Evolutionary conservation across 2,329 filamentous ascomycete species (phyloP), one percentile per base, ranked within the genome.

Genomic region (Colletotrichum melonis): DNA sequence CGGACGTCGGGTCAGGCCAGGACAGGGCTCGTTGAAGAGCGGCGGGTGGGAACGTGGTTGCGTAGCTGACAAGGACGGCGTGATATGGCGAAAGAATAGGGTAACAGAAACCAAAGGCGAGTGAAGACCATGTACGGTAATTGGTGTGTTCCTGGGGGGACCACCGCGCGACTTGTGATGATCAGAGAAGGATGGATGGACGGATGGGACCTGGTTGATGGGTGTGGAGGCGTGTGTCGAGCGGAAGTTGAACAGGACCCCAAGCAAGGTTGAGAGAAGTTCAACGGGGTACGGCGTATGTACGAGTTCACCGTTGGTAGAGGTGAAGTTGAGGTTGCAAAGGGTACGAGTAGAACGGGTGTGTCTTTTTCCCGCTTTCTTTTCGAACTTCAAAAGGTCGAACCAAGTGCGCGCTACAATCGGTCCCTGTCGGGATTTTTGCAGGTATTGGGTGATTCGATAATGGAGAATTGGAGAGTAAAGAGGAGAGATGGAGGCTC

Each of bases 401-500:
- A 42, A 32, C 32, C 32, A 32, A 22, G 52, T 28, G 65, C 52
- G 69, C 42, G 60, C 60, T 60, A 62, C 46, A 30, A 35, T 59
- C 30, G 30, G 65, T 58, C 58, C 59, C 69, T 69, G 42, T 72
- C 59, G 52, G 69, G 55, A 63, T 52, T 69, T 72, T 46, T 72
- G 59, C 30, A 46, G 56, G 59, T 35, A 60, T 65, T 69, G 49
- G 52, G 55, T 59, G 66, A 64, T 56, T 70, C 69, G 70, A 70
- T 65, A 60, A 28, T 64, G 26, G 38, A 46, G 59, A 57, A 54
- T 65, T 24, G 30, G n/a, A 16, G 62, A 28, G 30, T 26, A 59
- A 63, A 70, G 66, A 72, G 32, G 60, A 73, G 70, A 73, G 60
- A 73, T 57, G 70, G 60, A 70, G 70, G 59, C 70, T 70, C 70